These are phyloP conservation scores for Podila clonocystis DNA, from an alignment of 192 early-diverging fungal species.

Conservation along the genomic window DNA sequence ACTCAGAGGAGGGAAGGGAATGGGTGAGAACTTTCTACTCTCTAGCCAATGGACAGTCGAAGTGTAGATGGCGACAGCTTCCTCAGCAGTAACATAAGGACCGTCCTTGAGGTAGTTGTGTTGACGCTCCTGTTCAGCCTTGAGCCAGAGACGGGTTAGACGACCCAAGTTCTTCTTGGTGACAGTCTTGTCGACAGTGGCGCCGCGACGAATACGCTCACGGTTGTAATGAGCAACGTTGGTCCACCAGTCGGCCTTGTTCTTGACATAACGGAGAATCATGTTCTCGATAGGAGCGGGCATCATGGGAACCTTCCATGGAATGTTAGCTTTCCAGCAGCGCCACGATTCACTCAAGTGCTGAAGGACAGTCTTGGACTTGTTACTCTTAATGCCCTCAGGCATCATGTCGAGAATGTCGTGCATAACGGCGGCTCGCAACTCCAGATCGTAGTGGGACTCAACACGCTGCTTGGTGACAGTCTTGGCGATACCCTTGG, in stretches of 20 bases:
- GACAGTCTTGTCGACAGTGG: slow-evolving; percentile 99
- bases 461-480: slow-evolving; percentile 99
- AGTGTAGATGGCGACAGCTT: slow-evolving; percentile 98
- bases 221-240: slow-evolving; percentile 98
- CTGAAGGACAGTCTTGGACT: slow-evolving; percentile 94
- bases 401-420: slow-evolving; percentile 99
- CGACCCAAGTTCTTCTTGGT: slow-evolving; percentile 98
- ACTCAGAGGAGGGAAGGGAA: slow-evolving; percentile 98
- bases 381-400: slow-evolving; percentile 97
- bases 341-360: slow-evolving; percentile 97
- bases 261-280: slow-evolving; percentile 98
- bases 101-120: slow-evolving; percentile 99
- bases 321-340: slow-evolving; percentile 98
- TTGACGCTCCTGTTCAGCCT: slow-evolving; percentile 99
- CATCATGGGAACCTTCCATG: slow-evolving; percentile 99
- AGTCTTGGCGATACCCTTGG: slow-evolving; percentile 97
- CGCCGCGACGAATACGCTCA: slow-evolving; percentile 97
- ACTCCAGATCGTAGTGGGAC: slow-evolving; percentile 97
- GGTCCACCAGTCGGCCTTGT: slow-evolving; percentile 99
- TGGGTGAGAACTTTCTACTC: slow-evolving; percentile 97
- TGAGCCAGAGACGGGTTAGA: slow-evolving; percentile 97
- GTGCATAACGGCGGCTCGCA: slow-evolving; percentile 98
- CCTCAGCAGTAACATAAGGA: slow-evolving; percentile 97
- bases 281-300: slow-evolving; percentile 99
- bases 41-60: slow-evolving; percentile 98